Base-by-base conservation (phyloP, 2,329 filamentous ascomycete genomes). In the Dothistroma septosporum region DNA sequence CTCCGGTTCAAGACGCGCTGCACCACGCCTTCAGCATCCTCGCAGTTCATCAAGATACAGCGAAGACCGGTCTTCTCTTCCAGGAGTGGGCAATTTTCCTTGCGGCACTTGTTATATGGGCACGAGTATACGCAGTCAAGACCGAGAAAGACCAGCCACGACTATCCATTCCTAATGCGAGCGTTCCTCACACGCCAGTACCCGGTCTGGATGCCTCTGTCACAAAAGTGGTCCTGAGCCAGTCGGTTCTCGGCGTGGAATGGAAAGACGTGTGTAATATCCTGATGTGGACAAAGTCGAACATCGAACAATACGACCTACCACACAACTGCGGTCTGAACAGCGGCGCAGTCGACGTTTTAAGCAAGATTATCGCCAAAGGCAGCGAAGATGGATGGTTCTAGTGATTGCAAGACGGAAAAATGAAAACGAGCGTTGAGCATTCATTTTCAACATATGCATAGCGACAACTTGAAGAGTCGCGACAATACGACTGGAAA, bases 401-500 rank as follows among this genome's bases (percentile, higher is more conserved):
- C 57, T 67, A 63, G 56, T 53, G 24, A 44, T 9, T 9, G 41
- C 16, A 37, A 16, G 41, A 56, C 14, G 10, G n/a, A 44, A n/a
- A n/a, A 44, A 12, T 12, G 12, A 50, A 7, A 3, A 50, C 21
- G 21, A 50, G 11, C 4, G 47, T 14, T 10, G 47, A 50, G 6
- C 19, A 2, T 11, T 44, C 37, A 44, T n/a, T 14, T 16, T 52
- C 48, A 28, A 22, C 48, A 48, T 48, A 21, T 48, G 19, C 22
- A 48, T 48, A 48, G 46, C 46, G 11, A 16, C 19, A 16, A 48
- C 24, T 28, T 28, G 6, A 28, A 28, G 24, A 48, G n/a, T 48
- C 6, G 8, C 4, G 35, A 11, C 12, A 11, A 50, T 97, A 21
- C 5, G 46, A 21, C 21, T 48, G 6, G 21, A 11, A 4, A 21